These are phyloP conservation scores for Cyclocybe aegerita DNA, from an alignment of 768 basidiomycete genomes.

Conservation along the genomic window DNA sequence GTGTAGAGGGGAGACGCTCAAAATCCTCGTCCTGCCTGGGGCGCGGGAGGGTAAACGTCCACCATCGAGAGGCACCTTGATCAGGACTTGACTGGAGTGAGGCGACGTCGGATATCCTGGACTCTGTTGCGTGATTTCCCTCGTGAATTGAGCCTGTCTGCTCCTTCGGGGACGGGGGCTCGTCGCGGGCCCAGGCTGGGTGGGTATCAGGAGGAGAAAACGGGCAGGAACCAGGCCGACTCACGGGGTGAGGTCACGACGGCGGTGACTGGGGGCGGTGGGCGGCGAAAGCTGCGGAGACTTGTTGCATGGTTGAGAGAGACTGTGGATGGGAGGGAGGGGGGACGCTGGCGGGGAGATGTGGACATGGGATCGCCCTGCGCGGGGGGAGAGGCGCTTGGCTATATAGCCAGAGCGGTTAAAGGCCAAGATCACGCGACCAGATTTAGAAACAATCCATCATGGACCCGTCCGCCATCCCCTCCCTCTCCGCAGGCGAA, in stretches of 20 bases:
- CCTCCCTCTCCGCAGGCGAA: conserved; percentile 67
- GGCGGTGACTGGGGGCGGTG: conserved; percentile 46
- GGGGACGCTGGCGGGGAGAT: conserved; percentile 30
- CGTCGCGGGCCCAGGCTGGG: conserved; percentile 81
- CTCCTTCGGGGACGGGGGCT: conserved; percentile 73
- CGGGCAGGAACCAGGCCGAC: conserved; percentile 21
- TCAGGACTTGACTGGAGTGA: conserved; percentile 51
- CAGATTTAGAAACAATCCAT: background rate
- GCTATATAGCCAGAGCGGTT: background rate
- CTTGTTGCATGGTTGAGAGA: conserved; percentile 33
- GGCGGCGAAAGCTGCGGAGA: conserved; percentile 30
- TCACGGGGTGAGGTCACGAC: conserved; percentile 73
- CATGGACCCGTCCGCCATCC: conserved; percentile 67
- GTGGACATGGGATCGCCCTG: conserved; percentile 24
- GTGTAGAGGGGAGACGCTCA: conserved; percentile 16
- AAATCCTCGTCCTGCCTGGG: conserved; percentile 20
- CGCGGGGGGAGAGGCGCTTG: conserved; percentile 1
- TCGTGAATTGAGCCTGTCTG: conserved; percentile 26
- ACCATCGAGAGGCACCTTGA: conserved; percentile 61
- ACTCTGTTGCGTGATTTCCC: conserved; percentile 30
- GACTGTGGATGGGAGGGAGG: conserved; percentile 32
- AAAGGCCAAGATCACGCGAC: too few relatives aligned
- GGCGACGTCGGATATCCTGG: conserved; percentile 50
- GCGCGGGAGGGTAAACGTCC: conserved; percentile 70
- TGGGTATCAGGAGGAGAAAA: conserved; percentile 5